A percentile compares a stretch with the other conserved stretches of the same genome.
Conservation (phyloP, 1,284 basidiomycete genomes). For the Tilletia setariae region DNA sequence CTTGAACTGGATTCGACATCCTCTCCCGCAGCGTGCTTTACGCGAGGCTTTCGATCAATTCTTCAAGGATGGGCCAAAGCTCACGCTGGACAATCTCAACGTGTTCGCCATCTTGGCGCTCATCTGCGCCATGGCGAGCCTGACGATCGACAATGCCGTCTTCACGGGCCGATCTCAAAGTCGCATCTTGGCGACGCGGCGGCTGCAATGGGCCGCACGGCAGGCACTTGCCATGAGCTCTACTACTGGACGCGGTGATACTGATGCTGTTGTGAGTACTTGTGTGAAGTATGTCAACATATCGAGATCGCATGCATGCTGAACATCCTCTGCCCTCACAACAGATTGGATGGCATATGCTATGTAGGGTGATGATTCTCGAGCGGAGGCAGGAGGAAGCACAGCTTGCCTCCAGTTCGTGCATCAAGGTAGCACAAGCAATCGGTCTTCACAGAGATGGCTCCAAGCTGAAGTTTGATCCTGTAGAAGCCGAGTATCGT, state of each 20-base stretch:
- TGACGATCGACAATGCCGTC: conserved; percentile 18
- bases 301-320: neutral
- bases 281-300: neutral
- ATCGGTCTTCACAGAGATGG: conserved; percentile 89
- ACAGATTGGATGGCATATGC: neutral
- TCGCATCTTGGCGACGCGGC: conserved; percentile 17
- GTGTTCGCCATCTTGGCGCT: conserved; percentile 40
- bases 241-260: neutral
- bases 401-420: neutral
- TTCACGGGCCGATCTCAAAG: conserved; percentile 18
- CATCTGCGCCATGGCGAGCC: conserved; percentile 32
- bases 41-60: conserved; percentile 25
- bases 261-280: conserved; percentile 4
- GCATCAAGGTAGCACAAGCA: conserved; percentile 66
- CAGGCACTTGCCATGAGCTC: conserved; percentile 25
- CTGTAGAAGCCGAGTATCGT: conserved; percentile 78
- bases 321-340: neutral
- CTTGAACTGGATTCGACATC: conserved; percentile 50
- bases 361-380: neutral
- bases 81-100: conserved; percentile 41
- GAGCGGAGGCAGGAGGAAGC: conserved; percentile 10
- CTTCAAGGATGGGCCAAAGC: conserved; percentile 35
- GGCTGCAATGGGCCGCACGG: conserved; percentile 19
- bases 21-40: conserved; percentile 31
- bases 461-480: conserved; percentile 62